phyloP scores from a whole-genome alignment of 306 rosid species.

The Ormosia emarginata region DNA sequence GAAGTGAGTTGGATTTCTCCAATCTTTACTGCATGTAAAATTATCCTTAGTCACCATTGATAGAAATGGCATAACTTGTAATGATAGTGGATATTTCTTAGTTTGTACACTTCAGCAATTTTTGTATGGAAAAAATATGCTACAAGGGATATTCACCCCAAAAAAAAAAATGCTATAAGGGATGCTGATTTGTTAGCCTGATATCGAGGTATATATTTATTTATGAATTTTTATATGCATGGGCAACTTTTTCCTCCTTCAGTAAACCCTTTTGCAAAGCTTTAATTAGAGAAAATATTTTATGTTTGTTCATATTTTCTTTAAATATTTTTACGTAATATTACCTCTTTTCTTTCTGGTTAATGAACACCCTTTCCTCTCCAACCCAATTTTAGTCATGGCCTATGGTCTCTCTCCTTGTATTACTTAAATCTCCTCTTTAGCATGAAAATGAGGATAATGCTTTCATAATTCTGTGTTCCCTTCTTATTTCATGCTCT shows the following conservation, averaged over 20 bases:
- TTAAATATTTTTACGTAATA: neutral
- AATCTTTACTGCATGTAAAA: slow-evolving; percentile 13
- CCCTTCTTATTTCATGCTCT: slow-evolving; percentile 16
- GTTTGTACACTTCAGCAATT: slow-evolving; percentile 1
- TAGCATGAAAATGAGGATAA: neutral
- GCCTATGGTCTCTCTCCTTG: neutral
- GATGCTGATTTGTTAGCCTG: slow-evolving; percentile 22
- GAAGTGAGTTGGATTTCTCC: slow-evolving; percentile 48
- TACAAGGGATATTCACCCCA: neutral
- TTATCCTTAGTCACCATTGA: neutral
- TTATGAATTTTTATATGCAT: neutral
- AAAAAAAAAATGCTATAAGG: neutral
- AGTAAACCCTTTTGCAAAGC: slow-evolving; percentile 9
- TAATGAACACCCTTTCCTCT: neutral
- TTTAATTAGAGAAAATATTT: neutral
- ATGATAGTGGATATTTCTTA: slow-evolving; percentile 2
- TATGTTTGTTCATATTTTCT: neutral
- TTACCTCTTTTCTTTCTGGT: neutral
- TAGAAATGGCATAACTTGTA: slow-evolving; percentile 1
- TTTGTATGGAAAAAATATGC: neutral
- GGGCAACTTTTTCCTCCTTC: neutral
- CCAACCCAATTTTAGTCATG: neutral
- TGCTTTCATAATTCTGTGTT: slow-evolving; percentile 13
- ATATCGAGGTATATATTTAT: neutral
- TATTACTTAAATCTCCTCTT: slow-evolving; percentile 1